Percentiles rank a stretch among this genome's conserved stretches.
Conservation (phyloP, 192 early-diverging fungal genomes). For the Powellomyces hirtus region DNA sequence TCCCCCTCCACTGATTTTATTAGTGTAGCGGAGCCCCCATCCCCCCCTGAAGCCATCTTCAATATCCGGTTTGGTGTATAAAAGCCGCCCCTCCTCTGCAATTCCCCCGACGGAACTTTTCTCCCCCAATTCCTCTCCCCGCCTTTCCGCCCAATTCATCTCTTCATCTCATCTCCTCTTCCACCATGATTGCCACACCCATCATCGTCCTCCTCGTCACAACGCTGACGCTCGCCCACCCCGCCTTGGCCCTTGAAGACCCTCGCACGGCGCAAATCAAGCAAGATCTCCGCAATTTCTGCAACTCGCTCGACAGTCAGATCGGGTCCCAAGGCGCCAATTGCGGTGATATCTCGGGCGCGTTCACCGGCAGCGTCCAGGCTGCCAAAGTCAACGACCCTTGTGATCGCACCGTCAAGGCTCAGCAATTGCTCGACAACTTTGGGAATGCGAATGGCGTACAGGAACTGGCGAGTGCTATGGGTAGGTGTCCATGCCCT, state of each 20-base stretch:
- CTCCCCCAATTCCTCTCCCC: too few species aligned
- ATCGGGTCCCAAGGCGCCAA: conserved; percentile 16
- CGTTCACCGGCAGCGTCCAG: background rate
- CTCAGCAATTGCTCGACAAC: conserved; percentile 23
- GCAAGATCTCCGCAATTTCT: background rate
- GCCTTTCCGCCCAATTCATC: too few species aligned
- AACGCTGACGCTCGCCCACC: background rate
- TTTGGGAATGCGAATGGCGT: conserved; percentile 8
- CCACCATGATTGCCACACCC: too few species aligned
- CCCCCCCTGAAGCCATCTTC: too few species aligned
- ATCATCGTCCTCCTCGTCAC: too few species aligned
- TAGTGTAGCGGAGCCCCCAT: too few species aligned
- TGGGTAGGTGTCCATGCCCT: too few species aligned
- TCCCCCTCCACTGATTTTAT: too few species aligned
- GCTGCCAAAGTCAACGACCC: conserved; percentile 3
- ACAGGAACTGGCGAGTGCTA: background rate
- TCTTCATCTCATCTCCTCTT: too few species aligned
- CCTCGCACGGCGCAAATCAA: conserved; percentile 18
- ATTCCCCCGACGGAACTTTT: too few species aligned
- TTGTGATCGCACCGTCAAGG: conserved; percentile 7
- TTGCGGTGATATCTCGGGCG: conserved; percentile 25
- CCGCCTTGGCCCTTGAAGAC: conserved; percentile 13
- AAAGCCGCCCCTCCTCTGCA: too few species aligned
- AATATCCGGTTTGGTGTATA: too few species aligned
- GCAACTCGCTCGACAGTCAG: background rate